Evolutionary conservation across 2,329 filamentous ascomycete species (phyloP).

Genomic region (Claviceps humidiphila): DNA sequence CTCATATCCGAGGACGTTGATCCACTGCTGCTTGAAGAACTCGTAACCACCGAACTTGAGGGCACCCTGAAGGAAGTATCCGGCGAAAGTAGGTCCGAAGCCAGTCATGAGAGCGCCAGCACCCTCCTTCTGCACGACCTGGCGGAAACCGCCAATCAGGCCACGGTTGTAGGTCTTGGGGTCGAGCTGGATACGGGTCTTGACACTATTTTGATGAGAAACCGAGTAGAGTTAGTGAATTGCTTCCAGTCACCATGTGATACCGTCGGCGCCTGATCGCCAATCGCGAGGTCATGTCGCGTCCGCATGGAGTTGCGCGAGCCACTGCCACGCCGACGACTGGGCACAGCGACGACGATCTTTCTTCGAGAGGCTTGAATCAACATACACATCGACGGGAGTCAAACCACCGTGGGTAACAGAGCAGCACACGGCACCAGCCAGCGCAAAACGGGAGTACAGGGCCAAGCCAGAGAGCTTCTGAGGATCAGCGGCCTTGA

Average conservation of each 20-base stretch:
- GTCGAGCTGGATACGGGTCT: constrained; percentile 91
- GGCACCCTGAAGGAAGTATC: constrained; percentile 89
- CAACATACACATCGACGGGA: constrained; percentile 98
- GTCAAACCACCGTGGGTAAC: constrained; percentile 95
- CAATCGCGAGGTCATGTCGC: neutral
- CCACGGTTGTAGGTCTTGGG: constrained; percentile 79
- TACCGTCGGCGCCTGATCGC: neutral
- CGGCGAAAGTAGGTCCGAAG: constrained; percentile 71
- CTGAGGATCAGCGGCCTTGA: constrained; percentile 26
- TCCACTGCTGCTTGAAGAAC: constrained; percentile 89
- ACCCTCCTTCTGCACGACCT: constrained; percentile 75
- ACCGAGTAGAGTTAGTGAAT: neutral
- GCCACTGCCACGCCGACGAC: neutral
- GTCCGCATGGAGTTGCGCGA: neutral
- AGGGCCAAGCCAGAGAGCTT: constrained; percentile 47
- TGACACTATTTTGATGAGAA: constrained; percentile 49
- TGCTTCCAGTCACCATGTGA: neutral
- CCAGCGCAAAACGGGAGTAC: constrained; percentile 93
- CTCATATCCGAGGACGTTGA: constrained; percentile 68
- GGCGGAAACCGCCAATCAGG: constrained; percentile 72
- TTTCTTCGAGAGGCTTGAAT: neutral
- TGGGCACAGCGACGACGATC: neutral
- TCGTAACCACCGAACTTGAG: constrained; percentile 94
- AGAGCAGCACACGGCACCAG: constrained; percentile 95
- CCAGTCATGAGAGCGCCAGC: constrained; percentile 76